Base-by-base conservation (phyloP, 108 stramenopile genomes). In the Cyclotella kingstonii region DNA sequence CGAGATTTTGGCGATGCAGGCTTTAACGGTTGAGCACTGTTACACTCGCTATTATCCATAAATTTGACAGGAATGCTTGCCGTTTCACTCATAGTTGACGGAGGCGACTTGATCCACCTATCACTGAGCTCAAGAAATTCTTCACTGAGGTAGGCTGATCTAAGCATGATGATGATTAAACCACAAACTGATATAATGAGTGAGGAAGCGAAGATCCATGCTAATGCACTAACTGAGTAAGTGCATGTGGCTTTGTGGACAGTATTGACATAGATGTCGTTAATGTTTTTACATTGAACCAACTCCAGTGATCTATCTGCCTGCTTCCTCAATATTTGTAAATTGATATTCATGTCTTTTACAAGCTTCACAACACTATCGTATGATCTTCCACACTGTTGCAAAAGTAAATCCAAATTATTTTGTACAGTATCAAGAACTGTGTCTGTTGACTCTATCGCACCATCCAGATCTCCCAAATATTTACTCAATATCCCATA, bases 181-280 rank as follows among this genome's bases (percentile, higher is more conserved):
- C 76, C 76, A 38, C 70, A 71, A 11, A 77, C 40, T 4, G 76
- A 70, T 31, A 77, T 77, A 28, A 77, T 46, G 4, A 77, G 64
- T 8, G 69, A 42, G 5, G 61, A 56, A 28, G 67, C 62, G 30
- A 76, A 70, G 25, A 76, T 68, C 75, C 75, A 76, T 12, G 68
- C 65, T 33, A 76, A 36, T 31, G 58, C 68, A 38, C 50, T 36
- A 21, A 68, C 75, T 5, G 70, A 59, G 54, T 77, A 68, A 3
- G 69, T 71, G 47, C 76, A 77, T 41, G 63, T 63, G 23, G 76
- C 76, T 10, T 77, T 54, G 39, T 77, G 76, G 21, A 77, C 29
- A 15, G 64, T 66, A 33, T 71, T 71, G 19, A 77, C 76, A 41
- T 77, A 77, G 23, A 77, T 10, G 6, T 54, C 7, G 34, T 77